phyloP scores from a whole-genome alignment of 108 stramenopile species.

The Halocafeteria seosinensis region DNA sequence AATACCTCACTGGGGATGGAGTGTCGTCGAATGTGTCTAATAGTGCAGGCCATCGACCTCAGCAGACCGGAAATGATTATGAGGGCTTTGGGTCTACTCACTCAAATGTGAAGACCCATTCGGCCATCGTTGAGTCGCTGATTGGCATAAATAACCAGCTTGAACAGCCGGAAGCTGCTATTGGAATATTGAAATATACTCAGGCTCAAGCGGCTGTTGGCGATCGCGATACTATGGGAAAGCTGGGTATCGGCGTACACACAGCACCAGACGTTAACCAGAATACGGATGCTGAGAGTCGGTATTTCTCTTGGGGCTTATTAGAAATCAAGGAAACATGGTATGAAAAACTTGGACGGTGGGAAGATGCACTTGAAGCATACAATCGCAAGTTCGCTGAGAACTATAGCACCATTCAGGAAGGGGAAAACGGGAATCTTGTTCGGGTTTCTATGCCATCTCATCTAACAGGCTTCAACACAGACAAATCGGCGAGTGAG shows the following conservation, averaged over 20 bases:
- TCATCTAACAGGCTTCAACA: no score
- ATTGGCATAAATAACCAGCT: constrained; percentile 91
- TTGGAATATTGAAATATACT: constrained; percentile 75
- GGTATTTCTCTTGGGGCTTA: background rate
- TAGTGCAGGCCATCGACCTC: background rate
- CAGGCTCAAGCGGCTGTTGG: background rate
- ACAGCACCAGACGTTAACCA: background rate
- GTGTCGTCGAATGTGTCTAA: background rate
- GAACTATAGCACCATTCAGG: background rate
- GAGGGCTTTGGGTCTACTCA: background rate
- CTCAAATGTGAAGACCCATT: constrained; percentile 21
- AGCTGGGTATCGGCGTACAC: background rate
- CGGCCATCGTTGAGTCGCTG: constrained; percentile 53
- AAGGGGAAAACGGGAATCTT: constrained; percentile 48
- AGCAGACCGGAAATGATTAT: background rate
- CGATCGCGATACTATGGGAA: background rate
- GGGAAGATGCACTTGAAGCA: constrained; percentile 59
- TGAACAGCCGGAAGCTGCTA: constrained; percentile 80
- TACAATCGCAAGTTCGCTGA: constrained; percentile 48
- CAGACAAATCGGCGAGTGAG: no score
- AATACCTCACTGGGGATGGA: background rate
- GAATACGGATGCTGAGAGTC: background rate
- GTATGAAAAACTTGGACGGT: constrained; percentile 88
- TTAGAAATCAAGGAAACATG: constrained; percentile 60
- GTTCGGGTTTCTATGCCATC: constrained; percentile 53